Percentiles rank a stretch among this genome's conserved stretches.
These are phyloP conservation scores for Cytidiella melzeri DNA, from an alignment of 768 basidiomycete genomes.

Conservation along the genomic window DNA sequence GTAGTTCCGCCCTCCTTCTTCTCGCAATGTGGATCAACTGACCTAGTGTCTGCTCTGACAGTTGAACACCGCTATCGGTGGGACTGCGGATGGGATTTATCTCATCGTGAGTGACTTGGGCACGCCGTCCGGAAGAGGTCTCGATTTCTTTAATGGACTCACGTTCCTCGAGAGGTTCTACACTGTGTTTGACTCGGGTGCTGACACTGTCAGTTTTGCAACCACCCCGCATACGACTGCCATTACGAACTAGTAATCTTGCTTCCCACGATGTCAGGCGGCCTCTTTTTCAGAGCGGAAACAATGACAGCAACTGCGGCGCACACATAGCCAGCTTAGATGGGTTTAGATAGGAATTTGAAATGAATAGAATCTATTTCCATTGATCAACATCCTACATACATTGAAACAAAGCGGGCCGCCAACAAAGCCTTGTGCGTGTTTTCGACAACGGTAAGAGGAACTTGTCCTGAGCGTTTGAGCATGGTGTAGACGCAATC, in stretches of 20 bases:
- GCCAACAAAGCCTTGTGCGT: too few relatives aligned
- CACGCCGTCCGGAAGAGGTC: slow-evolving; percentile 5
- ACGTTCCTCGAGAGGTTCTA: slow-evolving; percentile 7
- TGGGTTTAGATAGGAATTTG: too few relatives aligned
- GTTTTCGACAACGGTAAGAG: too few relatives aligned
- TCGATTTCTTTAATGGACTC: slow-evolving; percentile 8
- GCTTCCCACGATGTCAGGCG: too few relatives aligned
- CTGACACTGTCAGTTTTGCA: slow-evolving; percentile 28
- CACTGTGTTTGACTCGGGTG: slow-evolving; percentile 18
- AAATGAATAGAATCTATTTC: too few relatives aligned
- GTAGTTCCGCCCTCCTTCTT: background rate
- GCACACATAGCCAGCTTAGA: too few relatives aligned
- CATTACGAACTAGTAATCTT: slow-evolving; percentile 25
- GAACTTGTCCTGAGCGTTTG: too few relatives aligned
- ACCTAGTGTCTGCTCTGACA: background rate
- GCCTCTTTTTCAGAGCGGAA: too few relatives aligned
- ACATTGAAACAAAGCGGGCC: too few relatives aligned
- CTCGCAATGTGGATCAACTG: background rate
- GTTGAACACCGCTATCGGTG: slow-evolving; percentile 9
- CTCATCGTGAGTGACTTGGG: slow-evolving; percentile 7
- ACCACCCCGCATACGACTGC: slow-evolving; percentile 26
- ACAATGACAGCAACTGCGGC: too few relatives aligned
- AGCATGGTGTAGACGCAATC: too few relatives aligned
- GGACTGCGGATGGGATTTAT: slow-evolving; percentile 3
- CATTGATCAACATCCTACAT: too few relatives aligned